Evolutionary conservation across 2,329 filamentous ascomycete species (phyloP).

Genomic region (Hyphodiscus sp.): DNA sequence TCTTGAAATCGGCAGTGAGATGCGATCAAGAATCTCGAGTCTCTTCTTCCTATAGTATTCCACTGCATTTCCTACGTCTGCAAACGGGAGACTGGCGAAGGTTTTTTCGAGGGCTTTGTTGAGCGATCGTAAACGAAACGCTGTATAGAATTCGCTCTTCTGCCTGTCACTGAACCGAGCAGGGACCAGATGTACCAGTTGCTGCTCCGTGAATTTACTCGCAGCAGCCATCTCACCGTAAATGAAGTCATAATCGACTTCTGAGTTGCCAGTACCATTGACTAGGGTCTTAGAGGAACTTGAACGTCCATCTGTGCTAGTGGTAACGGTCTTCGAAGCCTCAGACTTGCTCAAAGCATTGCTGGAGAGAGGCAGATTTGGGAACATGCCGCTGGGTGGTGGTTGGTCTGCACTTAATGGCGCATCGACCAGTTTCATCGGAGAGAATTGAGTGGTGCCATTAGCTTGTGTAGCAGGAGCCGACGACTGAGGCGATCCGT

Average conservation of each 20-base stretch:
- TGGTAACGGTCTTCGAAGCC: background rate
- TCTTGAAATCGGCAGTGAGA: background rate
- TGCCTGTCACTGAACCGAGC: constrained; percentile 16
- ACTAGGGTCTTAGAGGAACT: background rate
- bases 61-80: constrained; percentile 1
- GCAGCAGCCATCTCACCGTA: constrained; percentile 11
- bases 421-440: constrained; percentile 12
- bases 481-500: background rate
- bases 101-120: constrained; percentile 23
- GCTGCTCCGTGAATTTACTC: constrained; percentile 16
- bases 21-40: background rate
- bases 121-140: constrained; percentile 25
- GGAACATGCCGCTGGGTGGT: constrained; percentile 13
- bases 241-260: background rate
- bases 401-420: constrained; percentile 13
- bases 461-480: background rate
- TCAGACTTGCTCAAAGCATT: background rate
- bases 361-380: constrained; percentile 2
- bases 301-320: background rate
- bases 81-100: constrained; percentile 12
- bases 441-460: constrained; percentile 7
- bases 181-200: constrained; percentile 18
- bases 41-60: constrained; percentile 4
- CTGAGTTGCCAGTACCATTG: background rate
- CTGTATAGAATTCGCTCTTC: constrained; percentile 20